Evolutionary conservation across 768 basidiomycete species (phyloP).

Genomic region (Chiua virens): DNA sequence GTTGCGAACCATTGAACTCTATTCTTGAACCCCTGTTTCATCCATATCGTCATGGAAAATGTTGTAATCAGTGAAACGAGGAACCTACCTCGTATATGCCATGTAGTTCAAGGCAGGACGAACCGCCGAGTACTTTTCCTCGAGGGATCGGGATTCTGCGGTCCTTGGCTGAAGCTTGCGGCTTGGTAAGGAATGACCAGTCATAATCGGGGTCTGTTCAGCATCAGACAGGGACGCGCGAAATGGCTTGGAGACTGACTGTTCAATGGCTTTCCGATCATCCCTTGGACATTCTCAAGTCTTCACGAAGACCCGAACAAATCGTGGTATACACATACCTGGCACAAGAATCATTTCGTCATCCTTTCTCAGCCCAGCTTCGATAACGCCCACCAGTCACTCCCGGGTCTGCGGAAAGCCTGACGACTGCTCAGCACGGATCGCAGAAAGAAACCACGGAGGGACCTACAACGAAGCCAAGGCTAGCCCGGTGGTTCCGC

Average conservation of each 20-base stretch:
- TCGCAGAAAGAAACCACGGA: no score
- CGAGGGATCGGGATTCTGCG: conserved; percentile 7
- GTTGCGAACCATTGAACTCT: conserved; percentile 11
- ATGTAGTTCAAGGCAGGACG: conserved; percentile 14
- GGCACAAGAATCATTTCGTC: no score
- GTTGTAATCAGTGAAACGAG: not conserved
- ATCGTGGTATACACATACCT: no score
- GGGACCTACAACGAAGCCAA: conserved; percentile 13
- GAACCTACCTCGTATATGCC: conserved; percentile 8
- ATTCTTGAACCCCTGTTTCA: conserved; percentile 10
- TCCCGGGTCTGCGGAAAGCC: conserved; percentile 6
- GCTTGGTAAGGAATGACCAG: conserved; percentile 12
- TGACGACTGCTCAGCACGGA: not conserved
- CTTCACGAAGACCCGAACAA: not conserved
- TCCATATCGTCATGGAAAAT: not conserved
- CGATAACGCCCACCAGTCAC: no score
- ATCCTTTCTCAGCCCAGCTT: no score
- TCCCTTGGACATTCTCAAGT: not conserved
- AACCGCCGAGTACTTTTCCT: conserved; percentile 14
- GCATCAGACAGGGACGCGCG: not conserved
- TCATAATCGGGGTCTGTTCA: conserved; percentile 16
- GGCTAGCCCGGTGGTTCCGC: conserved; percentile 14
- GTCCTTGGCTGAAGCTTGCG: conserved; percentile 4
- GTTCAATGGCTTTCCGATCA: conserved; percentile 8
- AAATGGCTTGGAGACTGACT: conserved; percentile 1